These are phyloP conservation scores for Backusella morwellensis DNA, from an alignment of 192 early-diverging fungal genomes.

Conservation along the genomic window DNA sequence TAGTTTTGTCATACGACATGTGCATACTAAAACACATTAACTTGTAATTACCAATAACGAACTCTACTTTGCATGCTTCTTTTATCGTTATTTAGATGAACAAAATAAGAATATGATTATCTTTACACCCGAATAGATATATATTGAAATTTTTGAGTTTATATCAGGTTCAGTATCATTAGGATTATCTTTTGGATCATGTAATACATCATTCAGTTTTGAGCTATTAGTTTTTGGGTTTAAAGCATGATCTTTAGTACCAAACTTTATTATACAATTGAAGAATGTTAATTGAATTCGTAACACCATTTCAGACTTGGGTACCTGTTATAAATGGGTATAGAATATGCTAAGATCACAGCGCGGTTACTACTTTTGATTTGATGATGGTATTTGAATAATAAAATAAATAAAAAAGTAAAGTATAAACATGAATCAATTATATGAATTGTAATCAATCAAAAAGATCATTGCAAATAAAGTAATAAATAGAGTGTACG, in stretches of 20 bases:
- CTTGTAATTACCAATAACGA: too few relatives aligned
- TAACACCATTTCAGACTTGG: not conserved
- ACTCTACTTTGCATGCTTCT: too few relatives aligned
- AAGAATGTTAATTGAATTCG: not conserved
- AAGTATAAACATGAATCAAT: not conserved
- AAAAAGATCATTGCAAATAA: not conserved
- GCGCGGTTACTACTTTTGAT: too few relatives aligned
- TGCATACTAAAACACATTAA: not conserved
- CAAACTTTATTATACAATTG: not conserved
- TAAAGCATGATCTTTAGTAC: not conserved
- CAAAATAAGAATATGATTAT: too few relatives aligned
- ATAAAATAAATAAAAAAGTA: not conserved
- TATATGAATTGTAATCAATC: not conserved
- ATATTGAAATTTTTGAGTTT: too few relatives aligned
- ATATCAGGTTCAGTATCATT: too few relatives aligned
- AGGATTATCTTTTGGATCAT: not conserved
- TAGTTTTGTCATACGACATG: not conserved
- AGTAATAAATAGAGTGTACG: not conserved
- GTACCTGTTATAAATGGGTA: not conserved
- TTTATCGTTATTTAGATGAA: too few relatives aligned
- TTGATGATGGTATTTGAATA: too few relatives aligned
- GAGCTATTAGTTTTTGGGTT: not conserved
- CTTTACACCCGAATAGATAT: too few relatives aligned
- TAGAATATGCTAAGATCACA: not conserved
- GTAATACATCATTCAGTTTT: not conserved